A percentile compares a stretch with the other conserved stretches of the same genome.
phyloP scores from a whole-genome alignment of 2,329 filamentous ascomycete genomes.

The Colletotrichum sp. region DNA sequence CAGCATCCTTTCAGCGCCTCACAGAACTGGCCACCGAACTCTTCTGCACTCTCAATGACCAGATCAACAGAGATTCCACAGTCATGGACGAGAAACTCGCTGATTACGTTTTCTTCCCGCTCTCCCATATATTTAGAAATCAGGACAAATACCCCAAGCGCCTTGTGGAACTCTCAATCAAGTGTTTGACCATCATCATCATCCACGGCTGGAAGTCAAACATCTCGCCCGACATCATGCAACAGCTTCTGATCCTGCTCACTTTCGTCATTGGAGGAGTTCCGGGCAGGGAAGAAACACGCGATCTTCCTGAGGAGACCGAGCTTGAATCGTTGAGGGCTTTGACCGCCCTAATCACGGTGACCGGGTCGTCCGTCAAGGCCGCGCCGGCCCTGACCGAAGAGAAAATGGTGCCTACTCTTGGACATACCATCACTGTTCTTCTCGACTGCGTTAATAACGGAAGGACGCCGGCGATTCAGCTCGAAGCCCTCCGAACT shows the following conservation, averaged over 20 bases:
- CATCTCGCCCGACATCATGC: constrained; percentile 74
- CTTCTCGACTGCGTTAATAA: constrained; percentile 76
- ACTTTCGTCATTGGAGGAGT: constrained; percentile 80
- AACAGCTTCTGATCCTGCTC: constrained; percentile 85
- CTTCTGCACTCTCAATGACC: constrained; percentile 48
- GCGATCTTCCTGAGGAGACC: constrained; percentile 72
- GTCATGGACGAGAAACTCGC: constrained; percentile 81
- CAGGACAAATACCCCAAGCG: constrained; percentile 74
- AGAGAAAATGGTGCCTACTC: constrained; percentile 70
- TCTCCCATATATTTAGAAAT: constrained; percentile 83
- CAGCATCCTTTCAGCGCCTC: constrained; percentile 47
- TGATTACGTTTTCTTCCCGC: constrained; percentile 93
- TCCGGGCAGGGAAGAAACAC: constrained; percentile 56
- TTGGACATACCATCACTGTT: constrained; percentile 83
- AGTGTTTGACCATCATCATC: constrained; percentile 77
- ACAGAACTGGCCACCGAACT: constrained; percentile 50
- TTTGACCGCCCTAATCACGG: constrained; percentile 68
- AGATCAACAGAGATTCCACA: constrained; percentile 46
- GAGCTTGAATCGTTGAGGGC: constrained; percentile 73
- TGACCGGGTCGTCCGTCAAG: constrained; percentile 55
- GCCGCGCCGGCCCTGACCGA: constrained; percentile 56
- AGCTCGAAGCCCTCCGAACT: constrained; percentile 70
- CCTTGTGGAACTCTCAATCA: constrained; percentile 76
- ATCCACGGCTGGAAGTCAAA: constrained; percentile 78
- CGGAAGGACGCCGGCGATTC: constrained; percentile 69